Evolutionary conservation across 2,329 filamentous ascomycete species (phyloP).

Genomic region (Bipolaris sorokiniana): DNA sequence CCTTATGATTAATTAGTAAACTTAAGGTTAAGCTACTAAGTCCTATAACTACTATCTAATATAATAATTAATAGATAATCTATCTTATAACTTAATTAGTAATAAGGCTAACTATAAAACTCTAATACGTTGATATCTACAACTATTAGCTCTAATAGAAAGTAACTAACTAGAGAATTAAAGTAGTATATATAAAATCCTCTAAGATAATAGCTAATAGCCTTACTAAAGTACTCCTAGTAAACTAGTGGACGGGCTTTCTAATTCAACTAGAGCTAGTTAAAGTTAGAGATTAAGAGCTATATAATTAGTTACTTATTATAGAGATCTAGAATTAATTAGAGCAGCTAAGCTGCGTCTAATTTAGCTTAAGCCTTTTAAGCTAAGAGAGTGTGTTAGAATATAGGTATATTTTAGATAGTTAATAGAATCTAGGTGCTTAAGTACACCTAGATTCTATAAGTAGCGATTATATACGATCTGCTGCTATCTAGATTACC

Average conservation of each 20-base stretch:
- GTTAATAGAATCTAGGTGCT: too few species aligned
- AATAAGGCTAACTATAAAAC: slow-evolving; percentile 8
- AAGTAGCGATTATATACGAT: too few species aligned
- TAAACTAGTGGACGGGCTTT: neutral
- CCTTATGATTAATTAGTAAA: slow-evolving; percentile 1
- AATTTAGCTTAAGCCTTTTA: too few species aligned
- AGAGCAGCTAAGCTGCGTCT: too few species aligned
- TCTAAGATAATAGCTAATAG: neutral
- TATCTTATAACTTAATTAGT: neutral
- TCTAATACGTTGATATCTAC: slow-evolving; percentile 14
- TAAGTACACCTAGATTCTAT: too few species aligned
- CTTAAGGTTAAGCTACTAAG: neutral
- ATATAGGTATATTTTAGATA: too few species aligned
- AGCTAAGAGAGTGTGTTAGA: too few species aligned
- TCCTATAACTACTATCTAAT: slow-evolving; percentile 9
- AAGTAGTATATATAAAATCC: neutral
- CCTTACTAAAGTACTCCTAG: neutral
- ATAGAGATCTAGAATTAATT: too few species aligned
- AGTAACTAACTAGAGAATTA: neutral
- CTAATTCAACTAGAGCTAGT: neutral
- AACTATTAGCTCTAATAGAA: slow-evolving; percentile 13
- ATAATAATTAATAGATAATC: slow-evolving; percentile 14
- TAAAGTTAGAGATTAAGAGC: neutral
- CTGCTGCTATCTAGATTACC: too few species aligned
- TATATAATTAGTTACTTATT: too few species aligned